Base-by-base conservation (phyloP, 495 filamentous ascomycete genomes). In the Letharia lupina region DNA sequence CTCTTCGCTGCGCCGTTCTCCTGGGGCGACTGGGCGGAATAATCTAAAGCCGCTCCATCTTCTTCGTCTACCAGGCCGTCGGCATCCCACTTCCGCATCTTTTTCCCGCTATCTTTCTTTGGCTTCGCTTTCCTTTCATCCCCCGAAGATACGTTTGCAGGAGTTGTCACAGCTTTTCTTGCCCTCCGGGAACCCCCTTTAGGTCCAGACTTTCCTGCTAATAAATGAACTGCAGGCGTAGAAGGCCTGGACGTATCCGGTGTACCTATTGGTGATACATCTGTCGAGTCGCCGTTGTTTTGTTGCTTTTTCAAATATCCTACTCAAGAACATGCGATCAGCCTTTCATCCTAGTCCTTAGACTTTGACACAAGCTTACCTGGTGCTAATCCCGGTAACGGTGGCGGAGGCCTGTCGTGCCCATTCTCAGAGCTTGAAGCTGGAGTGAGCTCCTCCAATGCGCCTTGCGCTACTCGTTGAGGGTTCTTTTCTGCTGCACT, bases 61-160 rank as follows among this genome's bases (percentile, higher is more conserved):
- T 89, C 90, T 71, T 96, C 94, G 69, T 93, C 90, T 12, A 90
- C 92, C 62, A 88, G 78, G 11, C 94, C 94, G 74, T 93, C 89
- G 0, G 87, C 91, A 75, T 93, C 89, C 94, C 94, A 98, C 70
- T 85, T 89, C 61, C 95, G 86, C 72, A 88, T 86, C 69, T 90
- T 91, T 81, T 98, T 98, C 15, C 50, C 52, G 10, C 77, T 81
- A n/a, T 77, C 76, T 73, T 85, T 86, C 18, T 78, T 73, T 28
- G 77, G 77, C 73, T 86, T 89, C 40, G 80, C 77, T 70, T 84
- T 87, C 58, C 80, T 84, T 33, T 97, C 92, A 65, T 97, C 94
- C 0, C 91, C 90, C 8, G 91, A 96, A 0, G 93, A 96, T 28
- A 80, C 83, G 58, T 87, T 88, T 42, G 87, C 82, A 18, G 87